Evolutionary conservation across 2,329 filamentous ascomycete species (phyloP), one percentile per base, ranked within the genome.

Genomic region (Phaeosphaeriaceae sp.): DNA sequence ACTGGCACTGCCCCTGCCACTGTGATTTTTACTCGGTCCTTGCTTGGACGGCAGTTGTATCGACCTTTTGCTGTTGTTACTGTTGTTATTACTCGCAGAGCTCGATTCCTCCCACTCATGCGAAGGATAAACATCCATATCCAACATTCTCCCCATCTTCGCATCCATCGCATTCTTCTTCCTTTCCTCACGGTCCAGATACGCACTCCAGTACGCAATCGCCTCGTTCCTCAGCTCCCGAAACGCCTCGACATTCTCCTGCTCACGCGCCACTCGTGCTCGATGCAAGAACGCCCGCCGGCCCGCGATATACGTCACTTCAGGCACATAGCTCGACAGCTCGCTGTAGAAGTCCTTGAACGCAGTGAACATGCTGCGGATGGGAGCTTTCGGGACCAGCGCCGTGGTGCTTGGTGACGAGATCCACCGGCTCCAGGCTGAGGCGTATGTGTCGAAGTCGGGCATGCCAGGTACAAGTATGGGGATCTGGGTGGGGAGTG

Each of bases 191-290:
- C 60, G 27, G 7, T 72, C 68, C 1, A 74, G 48, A 52, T 75
- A 72, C 1, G 52, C 24, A 24, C 68, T 57, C 74, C 74, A 77
- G 54, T 67, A 65, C 22, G 62, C 48, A 7, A 76, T 67, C 7
- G 76, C 62, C 24, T 75, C 72, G 11, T 70, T 67, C 7, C 66
- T 59, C 1, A 76, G 56, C 1, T 56, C 42, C 13, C 70, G 63
- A 46, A 77, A 76, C 1, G 56, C 60, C 24, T 66, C 66, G 7
- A 76, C 61, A 46, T 77, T 64, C 56, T 73, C 70, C 13, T 70
- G 62, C 50, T 77, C 75, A 17, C 74, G 66, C 2, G 75, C 75
- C 0, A 77, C 73, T 17, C 75, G 64, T 3, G 75, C 75, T 6
- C 67, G 72, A 49, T 77, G 75, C 13, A 77, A 60, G 42, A 71